Conservation (phyloP, 495 filamentous ascomycete species). For the Penicillium steckii region DNA sequence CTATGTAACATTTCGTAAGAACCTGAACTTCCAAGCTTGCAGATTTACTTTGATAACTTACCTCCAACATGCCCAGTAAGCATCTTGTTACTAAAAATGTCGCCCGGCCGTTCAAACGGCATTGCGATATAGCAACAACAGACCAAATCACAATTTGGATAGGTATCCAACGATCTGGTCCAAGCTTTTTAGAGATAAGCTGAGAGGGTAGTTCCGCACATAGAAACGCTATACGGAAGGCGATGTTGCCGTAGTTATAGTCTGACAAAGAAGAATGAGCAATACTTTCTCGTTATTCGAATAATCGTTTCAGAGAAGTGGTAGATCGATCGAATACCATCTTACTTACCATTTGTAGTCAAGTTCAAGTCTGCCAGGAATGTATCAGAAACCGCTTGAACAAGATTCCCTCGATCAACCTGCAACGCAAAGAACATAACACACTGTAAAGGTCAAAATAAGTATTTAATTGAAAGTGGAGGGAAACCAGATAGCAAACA, state of each 20-base stretch:
- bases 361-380: conserved; percentile 53
- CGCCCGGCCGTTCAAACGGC: conserved; percentile 52
- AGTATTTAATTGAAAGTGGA: neutral
- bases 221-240: conserved; percentile 8
- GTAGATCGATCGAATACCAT: no score
- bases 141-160: conserved; percentile 73
- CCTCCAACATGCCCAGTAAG: conserved; percentile 62
- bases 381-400: conserved; percentile 55
- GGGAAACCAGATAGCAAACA: no score
- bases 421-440: conserved; percentile 64
- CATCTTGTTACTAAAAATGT: conserved; percentile 63
- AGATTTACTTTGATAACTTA: neutral
- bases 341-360: conserved; percentile 47
- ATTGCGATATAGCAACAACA: conserved; percentile 62
- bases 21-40: no score
- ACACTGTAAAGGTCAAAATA: conserved; percentile 25
- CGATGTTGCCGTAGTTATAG: conserved; percentile 21
- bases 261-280: conserved; percentile 35
- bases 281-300: conserved; percentile 28
- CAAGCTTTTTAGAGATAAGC: conserved; percentile 7
- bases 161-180: conserved; percentile 28
- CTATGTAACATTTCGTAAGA: conserved; percentile 18
- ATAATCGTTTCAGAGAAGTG: no score
- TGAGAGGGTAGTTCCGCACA: conserved; percentile 32
- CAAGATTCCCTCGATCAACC: conserved; percentile 56